Base-by-base conservation (phyloP, 106 monocot species). In the Vanilla planifolia region DNA sequence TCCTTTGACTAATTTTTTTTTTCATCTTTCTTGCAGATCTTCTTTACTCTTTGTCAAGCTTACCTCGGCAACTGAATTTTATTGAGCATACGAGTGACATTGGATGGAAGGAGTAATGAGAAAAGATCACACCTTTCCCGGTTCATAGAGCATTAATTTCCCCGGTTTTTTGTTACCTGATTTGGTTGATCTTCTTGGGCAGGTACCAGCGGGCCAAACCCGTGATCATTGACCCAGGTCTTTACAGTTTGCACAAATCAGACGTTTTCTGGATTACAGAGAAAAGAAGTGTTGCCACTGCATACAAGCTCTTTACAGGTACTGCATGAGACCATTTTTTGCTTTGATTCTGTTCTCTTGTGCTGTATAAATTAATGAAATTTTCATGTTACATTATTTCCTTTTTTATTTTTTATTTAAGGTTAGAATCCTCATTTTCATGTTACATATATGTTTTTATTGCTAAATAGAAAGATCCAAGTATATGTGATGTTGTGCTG, bases 51-150 rank as follows among this genome's bases (percentile, higher is more conserved):
- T 37, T 85, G 45, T 65, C 75, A 46, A 79, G 33, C 33, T 62
- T 79, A 45, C 84, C 84, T 5, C 67, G 84, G 30, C 62, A 85
- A 41, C 19, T 79, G 56, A 85, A 85, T 61, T 85, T 85, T 65
- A 76, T 85, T 43, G 84, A 85, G 68, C 79, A 85, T 59, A 85
- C 84, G 3, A 85, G 84, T 39, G 62, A 85, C 60, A 75, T 85
- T 32, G 85, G 80, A 62, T 85, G 79, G 79, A 79, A 79, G 39
- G 79, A 79, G 79, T 79, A n/a, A 79, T 37, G 79, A 36, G 51
- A 7, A 28, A 33, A 9, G 28, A 0, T 30, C 16, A 4, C 15
- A 48, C 26, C 27, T 51, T 70, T 43, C 42, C 29, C 21, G 45
- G 15, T 29, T 41, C n/a, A 19, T 20, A 22, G 30, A 43, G 20